These are phyloP conservation scores for Lachnellula cervina DNA, from an alignment of 2,329 filamentous ascomycete genomes.

Conservation along the genomic window DNA sequence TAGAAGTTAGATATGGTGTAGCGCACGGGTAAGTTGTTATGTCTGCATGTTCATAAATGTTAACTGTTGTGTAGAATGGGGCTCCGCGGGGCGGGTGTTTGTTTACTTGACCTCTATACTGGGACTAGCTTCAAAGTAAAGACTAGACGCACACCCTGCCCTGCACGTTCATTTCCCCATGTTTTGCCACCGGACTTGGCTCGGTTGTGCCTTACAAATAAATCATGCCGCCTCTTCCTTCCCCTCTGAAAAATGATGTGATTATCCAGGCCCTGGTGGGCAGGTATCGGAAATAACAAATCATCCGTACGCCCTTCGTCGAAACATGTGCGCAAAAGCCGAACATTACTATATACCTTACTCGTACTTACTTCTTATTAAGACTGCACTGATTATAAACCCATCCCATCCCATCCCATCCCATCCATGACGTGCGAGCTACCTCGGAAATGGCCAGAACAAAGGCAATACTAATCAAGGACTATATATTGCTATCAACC, in stretches of 20 bases:
- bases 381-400: not conserved
- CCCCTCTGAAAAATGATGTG: too few relatives aligned
- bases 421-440: constrained; percentile 6
- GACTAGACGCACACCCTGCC: not conserved
- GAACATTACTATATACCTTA: too few relatives aligned
- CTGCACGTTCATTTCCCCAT: too few relatives aligned
- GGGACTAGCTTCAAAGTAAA: not conserved
- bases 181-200: too few relatives aligned
- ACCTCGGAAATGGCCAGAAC: not conserved
- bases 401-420: too few relatives aligned
- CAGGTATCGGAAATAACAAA: not conserved
- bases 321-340: not conserved
- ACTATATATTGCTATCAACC: constrained; percentile 6
- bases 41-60: not conserved
- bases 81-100: not conserved
- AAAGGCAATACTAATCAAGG: not conserved
- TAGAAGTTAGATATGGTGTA: not conserved
- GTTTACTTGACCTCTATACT: not conserved
- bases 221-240: too few relatives aligned
- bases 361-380: too few relatives aligned
- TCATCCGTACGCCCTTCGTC: not conserved
- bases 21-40: not conserved
- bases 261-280: not conserved
- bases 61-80: not conserved
- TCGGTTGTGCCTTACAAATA: too few relatives aligned